These are phyloP conservation scores for Kodamaea fukazawae DNA, from an alignment of 805 yeast species.

Conservation along the genomic window DNA sequence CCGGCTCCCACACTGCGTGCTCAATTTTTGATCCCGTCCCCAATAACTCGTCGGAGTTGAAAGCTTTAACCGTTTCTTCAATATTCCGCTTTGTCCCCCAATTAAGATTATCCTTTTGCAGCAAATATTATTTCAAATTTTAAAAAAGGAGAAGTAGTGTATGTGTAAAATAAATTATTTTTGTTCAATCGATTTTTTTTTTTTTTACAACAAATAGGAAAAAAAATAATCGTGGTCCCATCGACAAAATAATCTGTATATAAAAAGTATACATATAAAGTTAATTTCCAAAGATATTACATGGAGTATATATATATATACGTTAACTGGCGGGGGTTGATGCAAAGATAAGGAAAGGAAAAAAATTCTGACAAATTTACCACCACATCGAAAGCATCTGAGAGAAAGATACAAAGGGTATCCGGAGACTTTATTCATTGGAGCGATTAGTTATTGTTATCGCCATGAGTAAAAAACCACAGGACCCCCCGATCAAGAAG, in stretches of 20 bases:
- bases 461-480: constrained; percentile 24
- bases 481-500: constrained; percentile 33
- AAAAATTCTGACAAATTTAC: neutral
- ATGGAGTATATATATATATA: constrained; percentile 5
- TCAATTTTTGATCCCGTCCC: too few species aligned
- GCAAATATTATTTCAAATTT: neutral
- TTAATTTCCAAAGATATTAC: constrained; percentile 2
- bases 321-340: neutral
- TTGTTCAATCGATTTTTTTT: neutral
- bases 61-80: too few species aligned
- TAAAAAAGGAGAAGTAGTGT: neutral
- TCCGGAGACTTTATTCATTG: too few species aligned
- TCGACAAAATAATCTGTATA: constrained; percentile 6
- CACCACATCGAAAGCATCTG: too few species aligned
- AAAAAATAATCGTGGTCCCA: constrained; percentile 7
- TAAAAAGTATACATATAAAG: constrained; percentile 2
- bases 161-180: neutral
- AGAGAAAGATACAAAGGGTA: too few species aligned
- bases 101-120: too few species aligned
- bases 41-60: too few species aligned
- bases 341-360: neutral
- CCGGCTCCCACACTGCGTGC: neutral
- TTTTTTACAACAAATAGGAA: neutral
- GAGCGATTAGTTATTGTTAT: neutral
- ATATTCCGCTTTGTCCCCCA: too few species aligned